Evolutionary conservation across 2,329 filamentous ascomycete genomes (phyloP).

Genomic region (Zasmidium cellare): DNA sequence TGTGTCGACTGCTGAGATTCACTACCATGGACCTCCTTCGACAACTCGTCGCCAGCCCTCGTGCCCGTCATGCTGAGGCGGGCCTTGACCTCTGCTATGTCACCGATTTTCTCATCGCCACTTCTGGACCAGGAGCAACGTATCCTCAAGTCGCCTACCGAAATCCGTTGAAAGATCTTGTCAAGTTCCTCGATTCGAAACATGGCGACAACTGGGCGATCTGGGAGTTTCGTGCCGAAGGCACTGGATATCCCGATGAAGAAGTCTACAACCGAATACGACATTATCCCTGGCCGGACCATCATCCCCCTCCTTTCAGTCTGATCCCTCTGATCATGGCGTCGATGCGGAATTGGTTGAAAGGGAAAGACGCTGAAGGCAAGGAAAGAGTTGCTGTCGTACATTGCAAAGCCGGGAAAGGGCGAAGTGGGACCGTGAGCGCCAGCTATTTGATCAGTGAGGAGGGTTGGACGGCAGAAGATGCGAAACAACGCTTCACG

Average conservation of each 20-base stretch:
- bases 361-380: slow-evolving; percentile 47
- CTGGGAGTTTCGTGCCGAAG: slow-evolving; percentile 97
- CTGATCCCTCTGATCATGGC: slow-evolving; percentile 87
- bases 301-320: slow-evolving; percentile 91
- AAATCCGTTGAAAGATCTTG: slow-evolving; percentile 84
- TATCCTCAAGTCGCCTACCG: slow-evolving; percentile 92
- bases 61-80: slow-evolving; percentile 80
- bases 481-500: slow-evolving; percentile 70
- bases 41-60: slow-evolving; percentile 86
- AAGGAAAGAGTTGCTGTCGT: slow-evolving; percentile 75
- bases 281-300: slow-evolving; percentile 96
- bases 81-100: slow-evolving; percentile 95
- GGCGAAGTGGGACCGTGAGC: slow-evolving; percentile 81
- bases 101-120: slow-evolving; percentile 73
- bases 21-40: slow-evolving; percentile 60
- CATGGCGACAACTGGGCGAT: slow-evolving; percentile 87
- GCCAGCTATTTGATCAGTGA: slow-evolving; percentile 91
- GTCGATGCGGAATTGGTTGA: slow-evolving; percentile 87
- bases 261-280: slow-evolving; percentile 82
- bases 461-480: slow-evolving; percentile 67
- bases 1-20: slow-evolving; percentile 7
- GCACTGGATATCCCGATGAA: slow-evolving; percentile 89
- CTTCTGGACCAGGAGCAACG: slow-evolving; percentile 84
- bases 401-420: slow-evolving; percentile 97
- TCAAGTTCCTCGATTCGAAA: slow-evolving; percentile 82